Evolutionary conservation across 2,329 filamentous ascomycete species (phyloP).

Genomic region (Scedosporium minutisporum): DNA sequence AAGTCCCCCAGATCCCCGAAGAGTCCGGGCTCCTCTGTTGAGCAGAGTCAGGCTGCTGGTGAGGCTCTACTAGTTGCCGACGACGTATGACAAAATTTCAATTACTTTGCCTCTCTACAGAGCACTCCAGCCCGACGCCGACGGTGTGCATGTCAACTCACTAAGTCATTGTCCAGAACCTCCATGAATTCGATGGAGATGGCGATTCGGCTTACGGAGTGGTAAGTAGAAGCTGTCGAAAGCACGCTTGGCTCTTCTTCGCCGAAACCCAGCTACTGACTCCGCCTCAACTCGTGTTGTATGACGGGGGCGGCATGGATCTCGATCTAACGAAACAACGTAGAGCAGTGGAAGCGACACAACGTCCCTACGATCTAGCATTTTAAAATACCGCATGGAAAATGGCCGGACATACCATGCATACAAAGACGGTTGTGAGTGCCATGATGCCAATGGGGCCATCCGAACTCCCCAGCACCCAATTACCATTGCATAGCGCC

Average conservation of each 20-base stretch:
- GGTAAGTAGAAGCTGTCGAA: not conserved
- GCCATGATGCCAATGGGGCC: not conserved
- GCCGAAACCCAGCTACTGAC: too few relatives aligned
- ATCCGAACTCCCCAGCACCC: too few relatives aligned
- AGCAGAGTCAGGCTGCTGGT: not conserved
- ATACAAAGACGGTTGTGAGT: slow-evolving; percentile 17
- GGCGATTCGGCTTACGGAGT: not conserved
- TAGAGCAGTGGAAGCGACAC: slow-evolving; percentile 9
- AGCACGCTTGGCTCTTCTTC: too few relatives aligned
- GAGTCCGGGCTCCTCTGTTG: not conserved
- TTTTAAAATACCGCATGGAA: slow-evolving; percentile 16
- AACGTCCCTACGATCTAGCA: slow-evolving; percentile 13
- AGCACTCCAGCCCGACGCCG: too few relatives aligned
- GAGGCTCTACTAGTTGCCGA: not conserved
- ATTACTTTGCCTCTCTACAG: too few relatives aligned
- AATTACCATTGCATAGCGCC: too few relatives aligned
- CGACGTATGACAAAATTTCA: not conserved
- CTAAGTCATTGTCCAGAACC: not conserved
- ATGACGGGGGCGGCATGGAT: too few relatives aligned
- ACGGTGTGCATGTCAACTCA: not conserved
- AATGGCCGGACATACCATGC: slow-evolving; percentile 20
- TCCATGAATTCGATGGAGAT: not conserved
- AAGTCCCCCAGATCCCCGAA: not conserved
- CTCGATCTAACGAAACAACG: not conserved
- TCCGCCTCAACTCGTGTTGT: too few relatives aligned